Conservation (phyloP, 169 alveolate genomes). For the Plasmodium chabaudi region DNA sequence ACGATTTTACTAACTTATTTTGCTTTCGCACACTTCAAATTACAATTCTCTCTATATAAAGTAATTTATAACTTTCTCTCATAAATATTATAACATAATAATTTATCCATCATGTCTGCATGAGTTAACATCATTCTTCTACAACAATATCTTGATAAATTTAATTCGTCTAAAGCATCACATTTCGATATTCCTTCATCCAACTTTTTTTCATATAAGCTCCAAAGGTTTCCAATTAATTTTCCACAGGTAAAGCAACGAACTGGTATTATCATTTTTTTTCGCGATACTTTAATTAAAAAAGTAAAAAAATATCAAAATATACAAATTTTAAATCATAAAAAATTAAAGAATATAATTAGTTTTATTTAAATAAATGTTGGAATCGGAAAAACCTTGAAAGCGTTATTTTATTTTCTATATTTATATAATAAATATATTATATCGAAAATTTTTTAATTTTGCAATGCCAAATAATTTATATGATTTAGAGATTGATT, state of each 20-base stretch:
- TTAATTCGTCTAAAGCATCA: constrained; percentile 95
- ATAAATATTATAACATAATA: constrained; percentile 94
- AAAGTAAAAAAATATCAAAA: not conserved
- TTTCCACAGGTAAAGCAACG: constrained; percentile 99
- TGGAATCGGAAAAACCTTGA: no score
- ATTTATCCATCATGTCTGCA: constrained; percentile 97
- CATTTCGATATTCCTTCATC: constrained; percentile 93
- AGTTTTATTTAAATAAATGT: no score
- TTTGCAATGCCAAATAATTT: no score
- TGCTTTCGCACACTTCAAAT: no score
- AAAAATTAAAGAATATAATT: not conserved
- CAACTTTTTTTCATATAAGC: constrained; percentile 93
- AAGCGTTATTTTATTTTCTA: no score
- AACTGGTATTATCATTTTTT: constrained; percentile 98
- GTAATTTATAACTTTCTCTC: constrained; percentile 43
- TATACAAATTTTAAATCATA: not conserved
- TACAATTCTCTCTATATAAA: no score
- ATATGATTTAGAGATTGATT: no score
- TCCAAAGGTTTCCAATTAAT: constrained; percentile 99
- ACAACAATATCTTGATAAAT: constrained; percentile 92
- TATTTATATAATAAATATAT: no score
- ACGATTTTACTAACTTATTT: no score
- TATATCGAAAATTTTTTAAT: no score
- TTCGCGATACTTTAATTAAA: not conserved
- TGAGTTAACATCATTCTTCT: constrained; percentile 98